Base-by-base conservation (phyloP, 805 yeast genomes). In the Nakazawaea populi region DNA sequence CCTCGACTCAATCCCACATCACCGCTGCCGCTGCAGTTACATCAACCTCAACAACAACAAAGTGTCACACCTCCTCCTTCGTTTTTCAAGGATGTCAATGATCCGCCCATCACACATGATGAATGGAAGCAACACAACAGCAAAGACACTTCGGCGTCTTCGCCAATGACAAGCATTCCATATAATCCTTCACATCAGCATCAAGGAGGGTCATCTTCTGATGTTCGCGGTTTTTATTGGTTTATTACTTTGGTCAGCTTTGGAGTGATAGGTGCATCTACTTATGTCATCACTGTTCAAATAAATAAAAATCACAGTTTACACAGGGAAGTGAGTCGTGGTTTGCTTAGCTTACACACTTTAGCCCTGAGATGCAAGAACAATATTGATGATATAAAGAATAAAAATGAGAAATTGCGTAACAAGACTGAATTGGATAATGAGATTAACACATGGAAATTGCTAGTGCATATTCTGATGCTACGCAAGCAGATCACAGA, bases 381-480 rank as follows among this genome's bases (percentile, higher is more conserved):
- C 47, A 84, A 80, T 47, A 56, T 76, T 10, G 79, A 76, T 55
- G 66, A 76, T n/a, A 58, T 79, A 31, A 74, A 77, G 54, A 84
- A 80, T 54, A 66, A 85, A 14, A 71, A 72, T 49, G 73, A 70
- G 10, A 68, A 67, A n/a, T 70, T 64, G 58, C 74, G 63, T 64
- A 70, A 72, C 54, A 84, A 70, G 60, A 75, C 79, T 84, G 85
- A 73, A 77, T 4, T 67, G 12, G 68, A 73, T 24, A 64, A 71
- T 34, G 68, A 71, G 54, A 48, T 67, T 37, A 69, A 71, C 48
- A 65, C 72, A 1, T 56, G 71, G 44, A 73, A 71, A 53, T 58
- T 68, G 12, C 74, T 72, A 51, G n/a, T 84, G 60, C 92, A 85
- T 59, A 74, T 85, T 40, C 89, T 87, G 2, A 62, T 85, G 64